phyloP scores from a whole-genome alignment of 2,329 filamentous ascomycete genomes.

The Penicillium sumatraense region DNA sequence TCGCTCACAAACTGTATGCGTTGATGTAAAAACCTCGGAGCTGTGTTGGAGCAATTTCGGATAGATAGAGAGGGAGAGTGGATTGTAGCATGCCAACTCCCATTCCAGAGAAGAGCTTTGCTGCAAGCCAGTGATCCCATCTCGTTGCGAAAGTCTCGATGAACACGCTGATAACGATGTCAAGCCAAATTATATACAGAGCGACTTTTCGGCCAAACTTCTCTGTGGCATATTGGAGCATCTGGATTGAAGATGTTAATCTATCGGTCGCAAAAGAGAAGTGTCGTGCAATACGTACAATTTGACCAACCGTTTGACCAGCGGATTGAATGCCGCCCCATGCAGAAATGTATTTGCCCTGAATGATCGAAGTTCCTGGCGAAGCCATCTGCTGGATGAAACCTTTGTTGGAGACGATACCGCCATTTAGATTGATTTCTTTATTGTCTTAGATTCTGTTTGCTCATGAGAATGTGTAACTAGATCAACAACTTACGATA shows the following conservation, averaged over 20 bases:
- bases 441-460: background rate
- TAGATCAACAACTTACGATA: conserved; percentile 37
- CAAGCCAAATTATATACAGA: conserved; percentile 41
- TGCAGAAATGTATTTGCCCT: conserved; percentile 42
- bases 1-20: conserved; percentile 43
- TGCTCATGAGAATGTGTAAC: background rate
- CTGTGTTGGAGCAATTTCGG: conserved; percentile 48
- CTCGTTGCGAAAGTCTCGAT: conserved; percentile 42
- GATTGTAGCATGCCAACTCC: conserved; percentile 51
- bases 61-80: conserved; percentile 48
- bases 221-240: conserved; percentile 32
- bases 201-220: conserved; percentile 42
- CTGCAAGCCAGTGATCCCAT: conserved; percentile 49
- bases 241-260: background rate
- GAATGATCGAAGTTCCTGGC: conserved; percentile 37
- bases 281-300: conserved; percentile 36
- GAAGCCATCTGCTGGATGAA: conserved; percentile 45
- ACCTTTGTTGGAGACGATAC: conserved; percentile 48
- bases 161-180: conserved; percentile 42
- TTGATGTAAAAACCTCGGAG: conserved; percentile 48
- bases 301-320: conserved; percentile 46
- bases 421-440: conserved; percentile 43
- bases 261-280: background rate
- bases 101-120: conserved; percentile 42
- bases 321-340: conserved; percentile 48